Conservation (phyloP, 371 early-diverging fungal species). For the Mortierella sp. region DNA sequence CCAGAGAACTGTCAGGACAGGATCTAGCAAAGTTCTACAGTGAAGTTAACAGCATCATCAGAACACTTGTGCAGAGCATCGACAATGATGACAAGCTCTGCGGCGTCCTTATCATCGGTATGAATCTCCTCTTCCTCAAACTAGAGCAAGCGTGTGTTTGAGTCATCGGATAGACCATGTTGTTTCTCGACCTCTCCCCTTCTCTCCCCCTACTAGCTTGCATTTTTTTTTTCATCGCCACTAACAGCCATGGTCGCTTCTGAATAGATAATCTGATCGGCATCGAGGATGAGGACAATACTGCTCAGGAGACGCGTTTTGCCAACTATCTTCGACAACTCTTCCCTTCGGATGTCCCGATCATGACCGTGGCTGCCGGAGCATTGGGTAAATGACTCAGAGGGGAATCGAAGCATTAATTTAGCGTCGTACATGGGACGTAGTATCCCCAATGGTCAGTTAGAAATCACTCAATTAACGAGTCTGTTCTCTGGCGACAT, state of each 20-base stretch:
- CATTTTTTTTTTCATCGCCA: too few relatives aligned
- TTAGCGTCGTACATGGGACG: background rate
- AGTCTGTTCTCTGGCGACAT: too few relatives aligned
- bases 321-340: slow-evolving; percentile 87
- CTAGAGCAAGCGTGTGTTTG: too few relatives aligned
- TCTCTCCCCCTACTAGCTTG: too few relatives aligned
- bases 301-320: slow-evolving; percentile 80
- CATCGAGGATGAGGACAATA: slow-evolving; percentile 86
- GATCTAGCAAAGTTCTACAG: slow-evolving; percentile 39
- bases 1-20: slow-evolving; percentile 37
- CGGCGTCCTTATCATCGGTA: slow-evolving; percentile 73
- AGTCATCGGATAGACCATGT: too few relatives aligned
- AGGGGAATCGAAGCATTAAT: too few relatives aligned
- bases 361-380: slow-evolving; percentile 84
- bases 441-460: background rate
- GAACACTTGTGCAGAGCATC: slow-evolving; percentile 64
- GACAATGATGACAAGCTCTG: slow-evolving; percentile 73
- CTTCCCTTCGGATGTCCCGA: slow-evolving; percentile 86
- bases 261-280: slow-evolving; percentile 84
- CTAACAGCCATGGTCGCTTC: background rate
- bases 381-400: slow-evolving; percentile 69
- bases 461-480: background rate
- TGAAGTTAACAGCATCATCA: slow-evolving; percentile 70
- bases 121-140: slow-evolving; percentile 2
- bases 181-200: too few relatives aligned